Conservation (phyloP, 257 asterid species). For the Nicotiana tomentosiformis region DNA sequence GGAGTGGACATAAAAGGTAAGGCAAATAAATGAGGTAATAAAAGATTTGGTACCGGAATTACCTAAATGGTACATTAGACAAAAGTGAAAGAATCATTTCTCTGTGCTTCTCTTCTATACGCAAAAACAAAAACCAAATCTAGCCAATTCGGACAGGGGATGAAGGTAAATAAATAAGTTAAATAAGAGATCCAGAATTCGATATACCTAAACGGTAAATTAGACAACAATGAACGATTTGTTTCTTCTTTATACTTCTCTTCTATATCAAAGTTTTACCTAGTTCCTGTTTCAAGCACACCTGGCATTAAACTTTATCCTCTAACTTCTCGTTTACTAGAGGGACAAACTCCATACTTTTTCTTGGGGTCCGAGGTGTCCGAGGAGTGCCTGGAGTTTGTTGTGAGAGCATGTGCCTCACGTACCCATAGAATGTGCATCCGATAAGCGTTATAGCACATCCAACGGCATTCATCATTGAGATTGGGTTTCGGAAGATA, state of each 20-base stretch:
- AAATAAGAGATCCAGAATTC: neutral
- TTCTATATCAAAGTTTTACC: neutral
- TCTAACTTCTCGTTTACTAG: slow-evolving; percentile 65
- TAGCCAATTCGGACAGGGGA: neutral
- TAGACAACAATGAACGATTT: slow-evolving; percentile 1
- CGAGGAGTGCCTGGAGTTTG: slow-evolving; percentile 63
- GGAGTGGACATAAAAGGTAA: neutral
- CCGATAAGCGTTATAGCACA: slow-evolving; percentile 75
- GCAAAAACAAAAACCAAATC: neutral
- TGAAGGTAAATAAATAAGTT: slow-evolving; percentile 1
- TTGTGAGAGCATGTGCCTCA: slow-evolving; percentile 61
- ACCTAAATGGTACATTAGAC: neutral
- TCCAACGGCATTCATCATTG: slow-evolving; percentile 74
- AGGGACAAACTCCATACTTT: slow-evolving; percentile 58
- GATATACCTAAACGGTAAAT: slow-evolving; percentile 1
- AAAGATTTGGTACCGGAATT: neutral
- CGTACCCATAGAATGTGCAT: slow-evolving; percentile 89
- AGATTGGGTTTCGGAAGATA: slow-evolving; percentile 80
- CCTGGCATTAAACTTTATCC: slow-evolving; percentile 41
- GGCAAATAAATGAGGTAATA: too few relatives aligned
- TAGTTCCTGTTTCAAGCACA: neutral
- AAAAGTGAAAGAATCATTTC: neutral
- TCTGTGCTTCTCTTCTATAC: neutral
- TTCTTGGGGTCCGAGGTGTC: slow-evolving; percentile 57
- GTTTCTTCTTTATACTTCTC: neutral